Evolutionary conservation across 2,329 filamentous ascomycete species (phyloP), one percentile per base, ranked within the genome.

Genomic region (Alternaria atra): DNA sequence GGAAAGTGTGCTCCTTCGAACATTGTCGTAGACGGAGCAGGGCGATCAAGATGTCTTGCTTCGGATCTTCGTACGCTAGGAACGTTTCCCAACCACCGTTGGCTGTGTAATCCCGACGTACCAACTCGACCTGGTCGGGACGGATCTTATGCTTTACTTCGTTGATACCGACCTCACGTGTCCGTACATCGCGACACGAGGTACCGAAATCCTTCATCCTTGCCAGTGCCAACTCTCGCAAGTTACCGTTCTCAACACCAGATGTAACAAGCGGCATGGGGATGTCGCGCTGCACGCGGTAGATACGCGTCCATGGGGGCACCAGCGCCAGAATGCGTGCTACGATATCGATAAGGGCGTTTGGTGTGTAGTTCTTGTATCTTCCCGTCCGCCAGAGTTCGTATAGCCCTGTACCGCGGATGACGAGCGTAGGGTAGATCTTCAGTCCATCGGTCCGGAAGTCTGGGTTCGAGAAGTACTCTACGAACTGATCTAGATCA

Each of bases 251-350:
- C 81, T 99, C 95, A 0, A 99, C 95, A 40, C 95, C 95, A 0
- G 94, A 97, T 0, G 95, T 98, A n/a, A 99, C 96, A 25, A 99
- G 85, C 0, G 95, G 95, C 95, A 99, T 99, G n/a, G 95, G 95
- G 60, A 99, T 99, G 80, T 99, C 95, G 77, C 95, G 89, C 83
- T 99, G 95, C 0, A 99, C 95, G 61, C 95, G 93, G 82, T 99
- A 99, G 73, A 99, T 99, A 64, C 95, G 89, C 0, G 96, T 99
- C 95, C 95, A 99, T 1, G 95, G 95, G 1, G 95, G 95, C 0
- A 99, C 91, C 2, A 99, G 85, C 0, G 95, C 95, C 64, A 99
- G 83, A 53, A 99, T 99, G n/a, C 95, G 89, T 4, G 95, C 96
- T 0, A 99, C 93, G 15, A 99, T 88, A 77, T 99, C 95, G 63